Base-by-base conservation (phyloP, 2,329 filamentous ascomycete species). In the Nemania sp. region DNA sequence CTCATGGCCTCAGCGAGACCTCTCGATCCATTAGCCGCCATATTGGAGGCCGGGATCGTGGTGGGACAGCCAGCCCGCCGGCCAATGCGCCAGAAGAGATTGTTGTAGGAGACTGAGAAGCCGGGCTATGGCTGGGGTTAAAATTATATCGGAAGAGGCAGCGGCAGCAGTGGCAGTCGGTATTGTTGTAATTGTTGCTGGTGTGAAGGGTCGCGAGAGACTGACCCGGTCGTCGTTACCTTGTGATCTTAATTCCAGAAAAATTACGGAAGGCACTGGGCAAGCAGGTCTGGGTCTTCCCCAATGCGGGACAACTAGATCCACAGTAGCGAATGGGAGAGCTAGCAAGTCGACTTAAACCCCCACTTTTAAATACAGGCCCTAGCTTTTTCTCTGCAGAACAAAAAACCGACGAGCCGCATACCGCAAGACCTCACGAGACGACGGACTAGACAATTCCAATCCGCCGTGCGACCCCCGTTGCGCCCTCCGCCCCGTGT, bases 1-100 rank as follows among this genome's bases (percentile, higher is more conserved):
- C 70, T 75, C 72, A 83, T 75, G 59, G 79, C 80, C 76, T 82
- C 80, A 33, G 66, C 69, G 66, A 83, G 77, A 63, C 77, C 74
- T 59, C 75, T 75, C 61, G 76, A 70, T 59, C 79, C 75, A 64
- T 75, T 79, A 49, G 72, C 73, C 52, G 78, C 75, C 79, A 82
- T 76, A 28, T 31, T 14, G 28, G n/a, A 31, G 28, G n/a, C 28
- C 9, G 28, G 5, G 9, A 4, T 31, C 26, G 9, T 24, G 43
- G 31, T 19, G 8, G 15, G 22, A 23, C 46, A n/a, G 7, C 26
- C 19, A 26, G 26, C 41, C 19, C 22, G 22, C 19, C 8, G 11
- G 19, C 7, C 3, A 23, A 19, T n/a, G n/a, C n/a, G n/a, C n/a
- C n/a, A 22, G 30, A 22, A 14, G 42, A 17, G 8, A 17, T 34